Conservation (phyloP, 2,329 filamentous ascomycete species). For the Ilyonectria robusta region DNA sequence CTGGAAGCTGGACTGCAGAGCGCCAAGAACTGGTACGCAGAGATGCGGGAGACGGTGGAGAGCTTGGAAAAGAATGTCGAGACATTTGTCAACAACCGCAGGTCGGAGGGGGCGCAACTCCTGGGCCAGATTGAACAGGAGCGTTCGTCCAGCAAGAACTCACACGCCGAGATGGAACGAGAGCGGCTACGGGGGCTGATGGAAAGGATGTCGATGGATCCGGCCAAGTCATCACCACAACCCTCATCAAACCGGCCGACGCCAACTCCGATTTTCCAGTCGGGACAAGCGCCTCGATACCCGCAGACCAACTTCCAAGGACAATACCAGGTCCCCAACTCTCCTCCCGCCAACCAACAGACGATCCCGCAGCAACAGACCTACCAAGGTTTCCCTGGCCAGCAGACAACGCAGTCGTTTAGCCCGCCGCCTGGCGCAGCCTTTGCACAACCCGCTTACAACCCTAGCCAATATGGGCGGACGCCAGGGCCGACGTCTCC, state of each 20-base stretch:
- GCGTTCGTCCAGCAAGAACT: conserved; percentile 71
- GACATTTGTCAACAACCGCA: conserved; percentile 93
- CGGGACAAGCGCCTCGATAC: conserved; percentile 63
- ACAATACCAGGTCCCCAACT: conserved; percentile 70
- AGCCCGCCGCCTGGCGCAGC: conserved; percentile 58
- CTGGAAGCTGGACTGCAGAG: conserved; percentile 87
- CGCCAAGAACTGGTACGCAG: conserved; percentile 92
- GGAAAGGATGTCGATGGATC: conserved; percentile 95
- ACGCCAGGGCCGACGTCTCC: conserved; percentile 72
- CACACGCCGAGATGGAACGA: conserved; percentile 85
- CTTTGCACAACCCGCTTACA: conserved; percentile 68
- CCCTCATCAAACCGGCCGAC: conserved; percentile 43
- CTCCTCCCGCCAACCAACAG: conserved; percentile 62
- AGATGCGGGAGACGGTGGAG: conserved; percentile 95
- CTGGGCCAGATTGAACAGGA: conserved; percentile 89
- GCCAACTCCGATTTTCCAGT: conserved; percentile 65
- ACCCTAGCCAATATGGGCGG: conserved; percentile 71
- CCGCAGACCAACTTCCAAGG: conserved; percentile 67
- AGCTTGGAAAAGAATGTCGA: conserved; percentile 97
- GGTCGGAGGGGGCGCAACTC: conserved; percentile 91
- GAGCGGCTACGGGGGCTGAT: conserved; percentile 90
- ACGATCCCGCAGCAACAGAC: conserved; percentile 57
- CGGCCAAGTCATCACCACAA: conserved; percentile 56
- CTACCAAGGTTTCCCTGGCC: conserved; percentile 58
- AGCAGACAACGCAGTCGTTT: conserved; percentile 42